A percentile compares a stretch with the other conserved stretches of the same genome.
phyloP scores from a whole-genome alignment of 441 rosid genomes.

The Cnidoscolus chayamansa region DNA sequence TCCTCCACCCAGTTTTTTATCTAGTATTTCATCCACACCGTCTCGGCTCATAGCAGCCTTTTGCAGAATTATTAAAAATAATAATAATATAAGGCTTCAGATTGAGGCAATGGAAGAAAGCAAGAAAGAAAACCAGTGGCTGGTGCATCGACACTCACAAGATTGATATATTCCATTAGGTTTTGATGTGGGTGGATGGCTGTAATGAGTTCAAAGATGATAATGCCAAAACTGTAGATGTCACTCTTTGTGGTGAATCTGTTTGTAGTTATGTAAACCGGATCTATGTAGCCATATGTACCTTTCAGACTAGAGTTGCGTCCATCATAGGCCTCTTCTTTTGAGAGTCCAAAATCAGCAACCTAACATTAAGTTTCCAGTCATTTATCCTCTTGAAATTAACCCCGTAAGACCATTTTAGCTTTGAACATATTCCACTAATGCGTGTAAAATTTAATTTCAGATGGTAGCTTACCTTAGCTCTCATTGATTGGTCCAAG shows the following conservation, averaged over 20 bases:
- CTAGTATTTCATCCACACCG: constrained; percentile 84
- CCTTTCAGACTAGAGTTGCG: constrained; percentile 79
- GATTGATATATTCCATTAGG: constrained; percentile 82
- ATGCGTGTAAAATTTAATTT: neutral
- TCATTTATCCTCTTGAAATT: neutral
- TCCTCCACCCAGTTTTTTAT: constrained; percentile 59
- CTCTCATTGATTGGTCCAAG: constrained; percentile 86
- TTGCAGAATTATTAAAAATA: neutral
- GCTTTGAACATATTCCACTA: neutral
- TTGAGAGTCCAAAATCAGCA: constrained; percentile 96
- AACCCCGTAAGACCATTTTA: neutral
- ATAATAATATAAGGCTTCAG: neutral
- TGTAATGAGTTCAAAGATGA: constrained; percentile 85
- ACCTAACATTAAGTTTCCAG: constrained; percentile 42
- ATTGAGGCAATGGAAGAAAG: neutral
- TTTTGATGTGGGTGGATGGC: constrained; percentile 92
- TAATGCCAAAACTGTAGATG: constrained; percentile 82
- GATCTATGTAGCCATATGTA: constrained; percentile 92
- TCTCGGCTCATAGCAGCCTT: constrained; percentile 90
- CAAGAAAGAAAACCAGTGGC: neutral
- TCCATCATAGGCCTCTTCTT: constrained; percentile 77
- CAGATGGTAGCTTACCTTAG: constrained; percentile 54
- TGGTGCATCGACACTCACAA: constrained; percentile 45
- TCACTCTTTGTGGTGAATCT: constrained; percentile 85
- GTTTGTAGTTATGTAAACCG: constrained; percentile 71